Evolutionary conservation across 352 stramenopile genomes (phyloP).

Genomic region (Stramenopiles sp.): DNA sequence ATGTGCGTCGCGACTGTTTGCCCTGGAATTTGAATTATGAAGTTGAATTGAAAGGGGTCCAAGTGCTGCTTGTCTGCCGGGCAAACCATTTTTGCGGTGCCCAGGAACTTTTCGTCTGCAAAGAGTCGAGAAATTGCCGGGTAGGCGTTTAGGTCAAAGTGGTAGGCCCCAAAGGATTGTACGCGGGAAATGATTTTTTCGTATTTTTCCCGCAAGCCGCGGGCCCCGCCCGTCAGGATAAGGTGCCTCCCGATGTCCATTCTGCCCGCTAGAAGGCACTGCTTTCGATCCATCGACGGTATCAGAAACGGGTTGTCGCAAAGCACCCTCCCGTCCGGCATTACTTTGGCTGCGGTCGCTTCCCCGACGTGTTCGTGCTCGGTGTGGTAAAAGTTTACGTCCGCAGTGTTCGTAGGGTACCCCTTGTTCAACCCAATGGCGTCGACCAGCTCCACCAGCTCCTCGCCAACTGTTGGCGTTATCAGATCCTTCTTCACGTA

Average conservation of each 20-base stretch:
- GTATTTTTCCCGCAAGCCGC: constrained; percentile 22
- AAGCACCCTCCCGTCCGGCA: constrained; percentile 15
- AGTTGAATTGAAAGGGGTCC: constrained; percentile 30
- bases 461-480: too few species aligned
- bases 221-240: constrained; percentile 21
- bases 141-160: constrained; percentile 20
- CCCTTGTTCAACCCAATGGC: too few species aligned
- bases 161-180: constrained; percentile 22
- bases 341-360: constrained; percentile 18
- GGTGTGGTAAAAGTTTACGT: constrained; percentile 14
- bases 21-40: constrained; percentile 25
- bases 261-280: constrained; percentile 23
- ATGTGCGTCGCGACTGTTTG: constrained; percentile 25
- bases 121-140: constrained; percentile 20
- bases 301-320: constrained; percentile 23
- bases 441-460: too few species aligned
- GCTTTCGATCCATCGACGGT: constrained; percentile 21
- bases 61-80: constrained; percentile 20
- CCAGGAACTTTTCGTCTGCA: constrained; percentile 18
- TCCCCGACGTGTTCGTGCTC: constrained; percentile 24
- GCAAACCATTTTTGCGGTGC: constrained; percentile 22
- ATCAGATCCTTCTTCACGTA: too few species aligned
- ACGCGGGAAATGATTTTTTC: constrained; percentile 16
- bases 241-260: constrained; percentile 25
- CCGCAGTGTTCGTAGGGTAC: constrained; percentile 17